These are phyloP conservation scores for Mycocalia duriaeana DNA, from an alignment of 1,284 basidiomycete genomes.

Conservation along the genomic window DNA sequence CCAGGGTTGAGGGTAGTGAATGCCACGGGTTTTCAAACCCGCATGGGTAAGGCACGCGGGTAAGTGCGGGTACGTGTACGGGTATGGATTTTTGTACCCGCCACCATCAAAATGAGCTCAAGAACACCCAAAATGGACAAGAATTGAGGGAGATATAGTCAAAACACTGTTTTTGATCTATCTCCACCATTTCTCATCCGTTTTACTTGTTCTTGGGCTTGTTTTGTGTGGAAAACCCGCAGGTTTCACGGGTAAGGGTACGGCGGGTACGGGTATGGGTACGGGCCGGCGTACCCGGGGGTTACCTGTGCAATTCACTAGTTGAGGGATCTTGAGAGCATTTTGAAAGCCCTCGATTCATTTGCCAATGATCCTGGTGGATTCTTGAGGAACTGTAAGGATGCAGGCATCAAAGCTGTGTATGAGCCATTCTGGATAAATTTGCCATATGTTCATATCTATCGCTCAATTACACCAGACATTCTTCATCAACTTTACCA, in stretches of 20 bases:
- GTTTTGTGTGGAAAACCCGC: constrained; percentile 4
- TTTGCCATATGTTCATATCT: constrained; percentile 19
- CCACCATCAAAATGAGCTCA: constrained; percentile 7
- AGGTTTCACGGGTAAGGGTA: not conserved
- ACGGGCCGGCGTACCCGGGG: not conserved
- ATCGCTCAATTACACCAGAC: constrained; percentile 20
- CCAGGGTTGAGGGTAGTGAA: constrained; percentile 9
- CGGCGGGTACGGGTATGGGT: not conserved
- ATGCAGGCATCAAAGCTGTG: constrained; percentile 14
- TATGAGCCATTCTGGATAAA: constrained; percentile 23
- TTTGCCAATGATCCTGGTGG: constrained; percentile 4
- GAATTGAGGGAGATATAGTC: not conserved
- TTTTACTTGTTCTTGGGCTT: constrained; percentile 4
- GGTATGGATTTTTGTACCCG: constrained; percentile 4
- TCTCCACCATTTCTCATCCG: constrained; percentile 1
- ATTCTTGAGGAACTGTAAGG: constrained; percentile 10
- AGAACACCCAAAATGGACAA: constrained; percentile 2
- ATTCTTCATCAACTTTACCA: constrained; percentile 21
- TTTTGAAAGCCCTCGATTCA: constrained; percentile 6
- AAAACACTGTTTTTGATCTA: constrained; percentile 1
- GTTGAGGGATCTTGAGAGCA: too few species aligned
- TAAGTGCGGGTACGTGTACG: constrained; percentile 1
- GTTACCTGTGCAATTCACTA: not conserved
- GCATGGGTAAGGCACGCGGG: not conserved
- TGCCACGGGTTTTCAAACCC: constrained; percentile 1